phyloP scores from a whole-genome alignment of 768 basidiomycete genomes.

The Pholiota molesta region DNA sequence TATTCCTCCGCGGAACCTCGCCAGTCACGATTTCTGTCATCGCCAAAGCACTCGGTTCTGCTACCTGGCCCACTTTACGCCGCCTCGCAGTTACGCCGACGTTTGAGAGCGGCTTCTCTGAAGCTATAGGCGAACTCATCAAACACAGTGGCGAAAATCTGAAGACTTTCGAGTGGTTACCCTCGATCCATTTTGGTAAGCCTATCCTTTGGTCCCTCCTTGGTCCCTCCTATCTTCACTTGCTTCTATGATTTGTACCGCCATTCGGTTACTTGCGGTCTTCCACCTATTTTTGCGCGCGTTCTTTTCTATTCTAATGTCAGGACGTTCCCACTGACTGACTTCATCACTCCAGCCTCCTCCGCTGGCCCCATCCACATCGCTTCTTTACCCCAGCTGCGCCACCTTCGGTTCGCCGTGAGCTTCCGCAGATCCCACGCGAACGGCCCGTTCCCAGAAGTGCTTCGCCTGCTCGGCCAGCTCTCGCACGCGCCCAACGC shows the following conservation, averaged over 20 bases:
- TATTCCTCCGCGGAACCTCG: conserved; percentile 22
- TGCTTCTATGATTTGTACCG: neutral
- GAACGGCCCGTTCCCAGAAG: conserved; percentile 20
- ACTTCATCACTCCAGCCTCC: conserved; percentile 7
- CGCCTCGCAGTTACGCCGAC: conserved; percentile 26
- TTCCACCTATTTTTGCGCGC: neutral
- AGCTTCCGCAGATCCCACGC: conserved; percentile 21
- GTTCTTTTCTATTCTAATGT: neutral
- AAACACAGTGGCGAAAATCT: conserved; percentile 14
- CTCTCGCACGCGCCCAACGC: neutral
- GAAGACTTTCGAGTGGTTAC: conserved; percentile 24
- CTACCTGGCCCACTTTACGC: conserved; percentile 8
- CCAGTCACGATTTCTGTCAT: conserved; percentile 18
- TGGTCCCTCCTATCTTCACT: neutral
- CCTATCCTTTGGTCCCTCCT: neutral
- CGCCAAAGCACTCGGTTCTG: conserved; percentile 5
- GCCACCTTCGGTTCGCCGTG: conserved; percentile 16
- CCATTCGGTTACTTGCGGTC: neutral
- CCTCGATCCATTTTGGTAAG: conserved; percentile 27
- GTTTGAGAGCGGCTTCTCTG: conserved; percentile 23
- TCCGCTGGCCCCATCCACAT: conserved; percentile 22
- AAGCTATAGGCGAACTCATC: conserved; percentile 20
- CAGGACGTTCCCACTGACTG: neutral
- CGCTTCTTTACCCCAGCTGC: conserved; percentile 14
- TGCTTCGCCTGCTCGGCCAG: conserved; percentile 13